A percentile compares a stretch with the other conserved stretches of the same genome.
Evolutionary conservation across 140 eudicot species (phyloP).

Genomic region (Cichorium intybus): DNA sequence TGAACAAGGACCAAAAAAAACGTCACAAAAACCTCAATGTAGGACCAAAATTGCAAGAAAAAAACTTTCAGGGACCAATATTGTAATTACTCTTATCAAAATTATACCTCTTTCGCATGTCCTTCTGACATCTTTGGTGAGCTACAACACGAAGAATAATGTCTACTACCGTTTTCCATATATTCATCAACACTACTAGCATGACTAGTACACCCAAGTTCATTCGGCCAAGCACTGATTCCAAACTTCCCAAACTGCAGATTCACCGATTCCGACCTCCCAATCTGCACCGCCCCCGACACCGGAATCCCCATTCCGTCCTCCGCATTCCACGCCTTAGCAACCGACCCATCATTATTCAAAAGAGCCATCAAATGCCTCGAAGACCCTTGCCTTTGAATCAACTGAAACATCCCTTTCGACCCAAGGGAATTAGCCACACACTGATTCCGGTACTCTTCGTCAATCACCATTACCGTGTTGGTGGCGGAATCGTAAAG

Average conservation of each 20-base stretch:
- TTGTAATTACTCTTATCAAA: neutral
- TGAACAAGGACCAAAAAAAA: neutral
- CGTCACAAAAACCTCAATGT: neutral
- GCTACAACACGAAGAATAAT: constrained; percentile 76
- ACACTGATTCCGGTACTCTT: constrained; percentile 81
- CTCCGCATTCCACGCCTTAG: constrained; percentile 71
- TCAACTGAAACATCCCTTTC: constrained; percentile 84
- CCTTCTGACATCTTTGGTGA: constrained; percentile 69
- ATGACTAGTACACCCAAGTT: constrained; percentile 69
- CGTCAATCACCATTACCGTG: constrained; percentile 58
- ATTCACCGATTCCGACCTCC: constrained; percentile 56
- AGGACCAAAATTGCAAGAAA: neutral
- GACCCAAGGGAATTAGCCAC: constrained; percentile 75
- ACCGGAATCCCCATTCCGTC: constrained; percentile 55
- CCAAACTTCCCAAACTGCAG: constrained; percentile 74
- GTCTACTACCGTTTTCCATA: constrained; percentile 63
- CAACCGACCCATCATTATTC: constrained; percentile 71
- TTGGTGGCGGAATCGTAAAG: constrained; percentile 68
- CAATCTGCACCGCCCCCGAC: constrained; percentile 57
- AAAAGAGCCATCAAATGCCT: constrained; percentile 73
- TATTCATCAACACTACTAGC: constrained; percentile 71
- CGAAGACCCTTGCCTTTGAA: constrained; percentile 71
- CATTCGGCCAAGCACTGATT: constrained; percentile 75
- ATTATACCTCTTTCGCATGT: constrained; percentile 62
- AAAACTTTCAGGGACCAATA: neutral